These are phyloP conservation scores for Trametes maxima DNA, from an alignment of 768 basidiomycete genomes.

Conservation along the genomic window DNA sequence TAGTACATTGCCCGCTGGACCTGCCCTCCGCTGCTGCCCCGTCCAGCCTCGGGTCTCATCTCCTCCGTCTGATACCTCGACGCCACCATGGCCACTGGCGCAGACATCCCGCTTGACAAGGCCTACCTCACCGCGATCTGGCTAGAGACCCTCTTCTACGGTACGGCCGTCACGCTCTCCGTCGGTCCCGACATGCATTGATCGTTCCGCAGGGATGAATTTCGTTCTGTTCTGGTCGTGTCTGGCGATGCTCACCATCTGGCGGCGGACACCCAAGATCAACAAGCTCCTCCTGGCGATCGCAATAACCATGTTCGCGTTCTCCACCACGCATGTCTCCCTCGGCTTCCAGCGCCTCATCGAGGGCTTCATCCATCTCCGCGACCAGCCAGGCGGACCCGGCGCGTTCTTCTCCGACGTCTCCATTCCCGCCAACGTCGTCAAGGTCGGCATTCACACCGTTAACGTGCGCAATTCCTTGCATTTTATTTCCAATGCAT, in stretches of 20 bases:
- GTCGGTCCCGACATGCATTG: not conserved
- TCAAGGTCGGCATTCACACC: slow-evolving; percentile 40
- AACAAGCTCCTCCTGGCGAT: slow-evolving; percentile 31
- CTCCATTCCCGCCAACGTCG: slow-evolving; percentile 39
- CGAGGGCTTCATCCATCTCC: slow-evolving; percentile 37
- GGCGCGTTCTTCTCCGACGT: slow-evolving; percentile 38
- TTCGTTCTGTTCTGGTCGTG: slow-evolving; percentile 35
- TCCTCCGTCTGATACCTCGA: not conserved
- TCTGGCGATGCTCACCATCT: slow-evolving; percentile 31
- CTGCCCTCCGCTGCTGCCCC: not conserved
- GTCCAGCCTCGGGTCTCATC: not conserved
- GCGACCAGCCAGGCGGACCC: slow-evolving; percentile 34
- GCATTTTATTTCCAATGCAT: not conserved
- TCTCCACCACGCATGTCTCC: slow-evolving; percentile 39
- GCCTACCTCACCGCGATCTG: slow-evolving; percentile 41
- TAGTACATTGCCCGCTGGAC: too few species aligned
- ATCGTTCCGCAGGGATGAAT: slow-evolving; percentile 31
- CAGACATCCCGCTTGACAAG: slow-evolving; percentile 35
- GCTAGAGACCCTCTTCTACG: slow-evolving; percentile 39
- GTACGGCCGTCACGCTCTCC: slow-evolving; percentile 12
- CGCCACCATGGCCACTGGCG: slow-evolving; percentile 22
- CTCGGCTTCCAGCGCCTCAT: slow-evolving; percentile 40
- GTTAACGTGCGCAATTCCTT: slow-evolving; percentile 26
- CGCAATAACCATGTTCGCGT: slow-evolving; percentile 35
- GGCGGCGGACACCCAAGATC: slow-evolving; percentile 27